These are phyloP conservation scores for Coniochaeta sp. DNA, from an alignment of 2,329 filamentous ascomycete species.

Conservation along the genomic window DNA sequence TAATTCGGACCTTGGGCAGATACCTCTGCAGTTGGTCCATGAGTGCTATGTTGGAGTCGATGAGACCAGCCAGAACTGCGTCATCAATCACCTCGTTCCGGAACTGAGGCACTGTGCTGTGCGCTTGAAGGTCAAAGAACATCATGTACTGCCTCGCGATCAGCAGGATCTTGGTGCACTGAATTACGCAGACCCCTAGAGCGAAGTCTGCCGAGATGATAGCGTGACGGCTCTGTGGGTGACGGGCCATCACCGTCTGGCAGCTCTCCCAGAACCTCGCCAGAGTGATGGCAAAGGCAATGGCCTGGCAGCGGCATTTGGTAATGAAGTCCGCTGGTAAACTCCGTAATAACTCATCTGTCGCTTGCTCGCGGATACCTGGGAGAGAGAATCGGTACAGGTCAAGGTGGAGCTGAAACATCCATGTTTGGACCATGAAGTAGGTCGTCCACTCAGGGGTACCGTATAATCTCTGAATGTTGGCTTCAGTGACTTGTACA, in stretches of 20 bases:
- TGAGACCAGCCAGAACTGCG: slow-evolving; percentile 20
- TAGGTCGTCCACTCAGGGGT: slow-evolving; percentile 24
- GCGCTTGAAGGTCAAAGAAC: slow-evolving; percentile 23
- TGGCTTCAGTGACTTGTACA: slow-evolving; percentile 24
- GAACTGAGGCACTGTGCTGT: slow-evolving; percentile 29
- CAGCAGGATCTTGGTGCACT: slow-evolving; percentile 21
- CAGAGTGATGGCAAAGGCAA: slow-evolving; percentile 28
- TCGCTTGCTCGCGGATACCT: slow-evolving; percentile 22
- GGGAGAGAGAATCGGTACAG: slow-evolving; percentile 31
- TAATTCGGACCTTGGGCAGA: slow-evolving; percentile 11
- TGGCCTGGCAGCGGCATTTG: slow-evolving; percentile 28
- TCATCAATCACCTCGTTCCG: slow-evolving; percentile 23
- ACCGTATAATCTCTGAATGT: slow-evolving; percentile 21
- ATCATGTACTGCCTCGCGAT: slow-evolving; percentile 26
- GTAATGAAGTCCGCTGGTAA: slow-evolving; percentile 27
- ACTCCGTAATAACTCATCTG: slow-evolving; percentile 22
- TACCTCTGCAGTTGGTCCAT: slow-evolving; percentile 22
- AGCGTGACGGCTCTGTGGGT: slow-evolving; percentile 3
- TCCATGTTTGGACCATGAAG: slow-evolving; percentile 27
- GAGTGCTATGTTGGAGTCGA: slow-evolving; percentile 24
- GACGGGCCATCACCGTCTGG: slow-evolving; percentile 7
- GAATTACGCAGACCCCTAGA: slow-evolving; percentile 14
- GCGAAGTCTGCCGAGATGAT: slow-evolving; percentile 6
- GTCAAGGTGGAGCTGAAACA: slow-evolving; percentile 28
- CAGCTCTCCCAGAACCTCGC: slow-evolving; percentile 22